Percentiles rank a stretch among this genome's conserved stretches.
Evolutionary conservation across 2,329 filamentous ascomycete genomes (phyloP).

Genomic region (Xylaria sp.): DNA sequence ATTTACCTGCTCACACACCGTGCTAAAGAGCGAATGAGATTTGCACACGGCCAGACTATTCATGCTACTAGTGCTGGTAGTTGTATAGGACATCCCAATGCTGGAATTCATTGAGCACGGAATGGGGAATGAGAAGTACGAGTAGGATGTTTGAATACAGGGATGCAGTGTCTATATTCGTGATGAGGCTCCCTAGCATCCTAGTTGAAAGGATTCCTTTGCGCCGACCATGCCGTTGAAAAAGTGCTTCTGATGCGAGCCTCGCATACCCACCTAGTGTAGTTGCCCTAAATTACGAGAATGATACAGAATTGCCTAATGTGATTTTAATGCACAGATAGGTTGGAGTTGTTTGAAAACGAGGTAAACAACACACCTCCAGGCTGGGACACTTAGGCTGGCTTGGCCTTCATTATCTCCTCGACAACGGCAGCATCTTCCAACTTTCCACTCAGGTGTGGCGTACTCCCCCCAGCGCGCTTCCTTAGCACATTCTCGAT

Average conservation of each 20-base stretch:
- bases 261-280: conserved; percentile 9
- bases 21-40: neutral
- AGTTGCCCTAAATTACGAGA: conserved; percentile 6
- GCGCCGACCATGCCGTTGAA: conserved; percentile 10
- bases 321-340: conserved; percentile 25
- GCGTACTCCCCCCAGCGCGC: conserved; percentile 58
- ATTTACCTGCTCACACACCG: neutral
- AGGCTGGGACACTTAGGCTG: neutral
- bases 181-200: conserved; percentile 15
- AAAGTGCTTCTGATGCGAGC: neutral
- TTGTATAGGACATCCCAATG: neutral
- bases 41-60: neutral
- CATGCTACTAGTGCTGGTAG: neutral
- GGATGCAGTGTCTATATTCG: conserved; percentile 3
- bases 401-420: conserved; percentile 28
- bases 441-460: conserved; percentile 27
- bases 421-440: conserved; percentile 33
- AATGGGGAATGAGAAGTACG: neutral
- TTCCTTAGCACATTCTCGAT: conserved; percentile 98
- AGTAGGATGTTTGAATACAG: neutral
- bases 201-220: conserved; percentile 35
- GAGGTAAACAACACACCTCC: neutral
- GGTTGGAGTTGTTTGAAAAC: conserved; percentile 16
- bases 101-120: neutral
- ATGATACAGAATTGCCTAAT: conserved; percentile 12